Conservation (phyloP, 805 yeast species). For the Hanseniaspora jakobsenii region DNA sequence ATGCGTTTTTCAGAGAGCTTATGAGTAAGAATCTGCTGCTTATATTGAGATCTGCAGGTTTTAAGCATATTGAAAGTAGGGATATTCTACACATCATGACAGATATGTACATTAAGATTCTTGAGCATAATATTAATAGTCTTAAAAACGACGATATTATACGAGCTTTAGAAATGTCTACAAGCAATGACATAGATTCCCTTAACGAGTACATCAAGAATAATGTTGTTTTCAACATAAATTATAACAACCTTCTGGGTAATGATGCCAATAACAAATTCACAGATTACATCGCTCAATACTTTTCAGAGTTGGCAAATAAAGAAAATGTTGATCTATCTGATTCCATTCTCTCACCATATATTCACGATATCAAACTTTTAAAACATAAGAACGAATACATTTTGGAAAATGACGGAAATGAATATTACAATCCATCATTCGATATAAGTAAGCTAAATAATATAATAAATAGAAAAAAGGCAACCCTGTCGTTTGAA, state of each 20-base stretch:
- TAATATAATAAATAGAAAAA: conserved; percentile 4
- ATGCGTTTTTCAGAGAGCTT: neutral
- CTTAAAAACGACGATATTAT: neutral
- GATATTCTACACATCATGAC: neutral
- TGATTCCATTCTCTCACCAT: too few relatives aligned
- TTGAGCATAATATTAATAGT: neutral
- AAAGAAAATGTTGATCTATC: neutral
- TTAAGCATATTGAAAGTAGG: conserved; percentile 4
- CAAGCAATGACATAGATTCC: too few relatives aligned
- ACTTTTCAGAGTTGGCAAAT: neutral
- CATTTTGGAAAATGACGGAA: too few relatives aligned
- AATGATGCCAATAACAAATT: too few relatives aligned
- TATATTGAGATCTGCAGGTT: conserved; percentile 4
- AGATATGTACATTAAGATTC: conserved; percentile 4
- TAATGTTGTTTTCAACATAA: conserved; percentile 3
- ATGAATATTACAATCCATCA: too few relatives aligned
- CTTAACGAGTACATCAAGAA: conserved; percentile 9
- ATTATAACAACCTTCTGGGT: neutral
- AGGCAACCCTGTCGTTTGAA: conserved; percentile 10
- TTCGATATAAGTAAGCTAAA: neutral
- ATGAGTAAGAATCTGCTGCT: conserved; percentile 5
- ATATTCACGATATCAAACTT: too few relatives aligned
- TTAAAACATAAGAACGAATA: too few relatives aligned
- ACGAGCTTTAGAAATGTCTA: neutral
- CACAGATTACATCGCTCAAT: neutral